A percentile compares a stretch with the other conserved stretches of the same genome.
Conservation (phyloP, 805 yeast species). For the Yamadazyma kitorensis region DNA sequence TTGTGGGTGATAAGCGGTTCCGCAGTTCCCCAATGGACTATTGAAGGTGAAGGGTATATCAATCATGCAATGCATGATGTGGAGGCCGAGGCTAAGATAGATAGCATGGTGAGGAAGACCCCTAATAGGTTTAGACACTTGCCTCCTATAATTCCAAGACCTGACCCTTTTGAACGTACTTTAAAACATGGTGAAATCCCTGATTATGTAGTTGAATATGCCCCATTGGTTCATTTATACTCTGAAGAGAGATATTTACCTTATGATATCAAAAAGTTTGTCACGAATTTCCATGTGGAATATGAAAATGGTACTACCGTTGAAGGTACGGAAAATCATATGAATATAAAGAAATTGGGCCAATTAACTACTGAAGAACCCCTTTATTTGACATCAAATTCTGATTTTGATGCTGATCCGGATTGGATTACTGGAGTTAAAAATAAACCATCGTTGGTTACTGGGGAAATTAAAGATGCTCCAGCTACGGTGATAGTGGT, state of each 20-base stretch:
- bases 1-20: no score
- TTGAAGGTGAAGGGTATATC: conserved; percentile 16
- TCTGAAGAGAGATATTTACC: conserved; percentile 88
- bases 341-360: conserved; percentile 34
- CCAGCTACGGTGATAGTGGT: conserved; percentile 81
- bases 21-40: no score
- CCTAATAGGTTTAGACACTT: conserved; percentile 23
- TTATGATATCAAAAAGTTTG: conserved; percentile 70
- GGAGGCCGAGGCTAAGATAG: conserved; percentile 13
- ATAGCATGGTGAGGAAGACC: conserved; percentile 22
- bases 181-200: conserved; percentile 59
- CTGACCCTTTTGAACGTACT: conserved; percentile 32
- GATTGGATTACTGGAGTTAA: conserved; percentile 79
- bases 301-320: conserved; percentile 46
- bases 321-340: conserved; percentile 29
- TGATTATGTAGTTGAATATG: conserved; percentile 55
- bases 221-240: conserved; percentile 82
- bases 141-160: conserved; percentile 38
- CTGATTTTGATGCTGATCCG: conserved; percentile 69
- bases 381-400: conserved; percentile 60
- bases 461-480: conserved; percentile 70
- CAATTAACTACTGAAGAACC: conserved; percentile 25
- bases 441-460: conserved; percentile 65
- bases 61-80: conserved; percentile 20
- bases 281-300: conserved; percentile 60